Base-by-base conservation (phyloP, 2,329 filamentous ascomycete species). In the Alternaria burnsii region DNA sequence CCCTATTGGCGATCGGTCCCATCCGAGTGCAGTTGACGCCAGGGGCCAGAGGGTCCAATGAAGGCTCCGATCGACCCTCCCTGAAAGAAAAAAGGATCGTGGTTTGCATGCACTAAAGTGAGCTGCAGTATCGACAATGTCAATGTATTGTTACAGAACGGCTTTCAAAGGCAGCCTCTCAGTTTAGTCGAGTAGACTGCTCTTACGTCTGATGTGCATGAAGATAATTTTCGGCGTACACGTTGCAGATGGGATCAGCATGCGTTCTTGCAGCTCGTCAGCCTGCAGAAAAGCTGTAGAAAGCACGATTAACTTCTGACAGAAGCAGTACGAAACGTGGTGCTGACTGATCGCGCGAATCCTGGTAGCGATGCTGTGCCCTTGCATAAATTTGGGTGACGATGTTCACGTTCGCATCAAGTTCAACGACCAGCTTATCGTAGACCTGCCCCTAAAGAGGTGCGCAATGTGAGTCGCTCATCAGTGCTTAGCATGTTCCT, bases 221-320 rank as follows among this genome's bases (percentile, higher is more conserved):
- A 55, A 38, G 14, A 38, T 20, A 24, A 26, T 30, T 18, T 55
- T 22, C 26, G 9, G 14, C 51, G 14, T 34, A 34, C 14, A 22
- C n/a, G 51, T 32, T 14, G 16, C 36, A 38, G 30, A 30, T 36
- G 22, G n/a, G 22, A 12, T 52, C 26, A 22, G 51, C 51, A 36
- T 34, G 40, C 26, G 16, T 38, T 51, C 12, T 18, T 48, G 46
- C 46, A 36, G 16, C 22, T 47, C 30, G 46, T 41, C 11, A 12
- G 42, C 32, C 38, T 22, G 34, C 41, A 32, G 42, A 42, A 20
- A 18, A 43, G 44, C 28, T 41, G 41, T 42, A 12, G 46, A 47
- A 62, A 44, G 58, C 52, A 53, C 36, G 55, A 53, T 59, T 59
- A 38, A 38, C 61, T 61, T 61, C 58, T 61, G 55, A 61, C 58